Evolutionary conservation across 768 basidiomycete species (phyloP).

Genomic region (Serendipita vermifera): DNA sequence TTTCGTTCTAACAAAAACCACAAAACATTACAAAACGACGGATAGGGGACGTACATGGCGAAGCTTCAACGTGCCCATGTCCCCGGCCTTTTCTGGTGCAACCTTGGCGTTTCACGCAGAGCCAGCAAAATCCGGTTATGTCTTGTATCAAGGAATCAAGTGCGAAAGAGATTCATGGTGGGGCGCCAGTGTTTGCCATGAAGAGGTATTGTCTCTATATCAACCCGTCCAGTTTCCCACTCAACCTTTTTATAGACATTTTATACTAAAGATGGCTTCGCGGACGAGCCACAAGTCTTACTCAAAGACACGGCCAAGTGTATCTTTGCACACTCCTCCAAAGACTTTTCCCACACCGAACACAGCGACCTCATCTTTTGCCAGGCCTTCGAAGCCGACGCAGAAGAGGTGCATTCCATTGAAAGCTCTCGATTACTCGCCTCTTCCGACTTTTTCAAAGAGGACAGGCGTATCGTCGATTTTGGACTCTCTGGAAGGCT

Average conservation of each 20-base stretch:
- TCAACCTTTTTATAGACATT: constrained; percentile 46
- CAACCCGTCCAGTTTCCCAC: neutral
- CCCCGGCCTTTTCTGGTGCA: constrained; percentile 42
- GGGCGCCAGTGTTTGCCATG: constrained; percentile 42
- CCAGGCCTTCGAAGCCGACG: constrained; percentile 63
- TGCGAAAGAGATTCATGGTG: constrained; percentile 37
- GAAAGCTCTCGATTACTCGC: constrained; percentile 56
- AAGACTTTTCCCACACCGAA: constrained; percentile 68
- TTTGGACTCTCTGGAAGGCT: constrained; percentile 70
- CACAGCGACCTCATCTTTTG: constrained; percentile 73
- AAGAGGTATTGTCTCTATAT: constrained; percentile 39
- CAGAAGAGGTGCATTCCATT: constrained; percentile 14
- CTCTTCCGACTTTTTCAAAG: constrained; percentile 71
- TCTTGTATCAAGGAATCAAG: constrained; percentile 63
- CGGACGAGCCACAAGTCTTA: constrained; percentile 42
- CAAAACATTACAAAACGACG: constrained; percentile 72
- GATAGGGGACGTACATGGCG: constrained; percentile 85
- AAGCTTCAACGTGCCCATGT: constrained; percentile 52
- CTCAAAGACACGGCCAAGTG: constrained; percentile 64
- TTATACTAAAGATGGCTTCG: constrained; percentile 78
- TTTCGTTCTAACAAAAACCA: constrained; percentile 67
- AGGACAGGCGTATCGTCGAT: constrained; percentile 56
- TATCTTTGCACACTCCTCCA: constrained; percentile 79
- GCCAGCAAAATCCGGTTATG: constrained; percentile 50
- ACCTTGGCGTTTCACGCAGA: constrained; percentile 86